Percentiles rank a stretch among this genome's conserved stretches.
phyloP scores from a whole-genome alignment of 2,329 filamentous ascomycete species.

The Acephala macrosclerotiorum region DNA sequence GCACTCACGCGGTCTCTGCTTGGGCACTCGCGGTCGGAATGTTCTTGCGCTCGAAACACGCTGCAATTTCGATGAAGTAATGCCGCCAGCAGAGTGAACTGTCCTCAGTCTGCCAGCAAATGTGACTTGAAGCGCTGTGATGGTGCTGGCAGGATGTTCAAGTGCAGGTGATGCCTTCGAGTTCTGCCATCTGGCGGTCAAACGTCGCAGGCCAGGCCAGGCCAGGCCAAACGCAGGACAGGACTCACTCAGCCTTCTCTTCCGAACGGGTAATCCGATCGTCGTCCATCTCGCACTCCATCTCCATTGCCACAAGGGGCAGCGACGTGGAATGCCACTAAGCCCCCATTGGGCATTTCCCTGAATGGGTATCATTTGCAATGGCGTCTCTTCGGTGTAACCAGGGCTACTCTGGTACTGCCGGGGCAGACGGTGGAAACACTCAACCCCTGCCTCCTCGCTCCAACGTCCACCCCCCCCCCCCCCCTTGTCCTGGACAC shows the following conservation, averaged over 20 bases:
- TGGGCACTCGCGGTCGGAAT: neutral
- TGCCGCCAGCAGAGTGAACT: slow-evolving; percentile 2
- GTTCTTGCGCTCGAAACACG: slow-evolving; percentile 2
- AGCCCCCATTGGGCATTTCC: neutral
- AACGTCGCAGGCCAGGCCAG: neutral
- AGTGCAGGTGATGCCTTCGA: slow-evolving; percentile 24
- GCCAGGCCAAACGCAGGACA: neutral
- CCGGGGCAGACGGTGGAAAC: slow-evolving; percentile 19
- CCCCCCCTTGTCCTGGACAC: neutral
- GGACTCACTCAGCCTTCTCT: slow-evolving; percentile 1
- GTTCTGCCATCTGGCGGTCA: slow-evolving; percentile 21
- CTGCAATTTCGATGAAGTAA: slow-evolving; percentile 4
- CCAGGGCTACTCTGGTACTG: neutral
- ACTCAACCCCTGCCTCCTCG: slow-evolving; percentile 1
- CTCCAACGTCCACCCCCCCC: slow-evolving; percentile 7
- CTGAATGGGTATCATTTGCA: neutral
- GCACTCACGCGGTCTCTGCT: neutral
- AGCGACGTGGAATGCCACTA: neutral
- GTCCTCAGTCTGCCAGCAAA: neutral
- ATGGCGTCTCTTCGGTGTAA: slow-evolving; percentile 16
- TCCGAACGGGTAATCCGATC: neutral
- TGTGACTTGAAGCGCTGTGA: neutral
- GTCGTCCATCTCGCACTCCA: neutral
- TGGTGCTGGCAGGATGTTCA: slow-evolving; percentile 18
- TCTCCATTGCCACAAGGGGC: slow-evolving; percentile 6